Base-by-base conservation (phyloP, 495 filamentous ascomycete species). In the Daldinia decipiens region DNA sequence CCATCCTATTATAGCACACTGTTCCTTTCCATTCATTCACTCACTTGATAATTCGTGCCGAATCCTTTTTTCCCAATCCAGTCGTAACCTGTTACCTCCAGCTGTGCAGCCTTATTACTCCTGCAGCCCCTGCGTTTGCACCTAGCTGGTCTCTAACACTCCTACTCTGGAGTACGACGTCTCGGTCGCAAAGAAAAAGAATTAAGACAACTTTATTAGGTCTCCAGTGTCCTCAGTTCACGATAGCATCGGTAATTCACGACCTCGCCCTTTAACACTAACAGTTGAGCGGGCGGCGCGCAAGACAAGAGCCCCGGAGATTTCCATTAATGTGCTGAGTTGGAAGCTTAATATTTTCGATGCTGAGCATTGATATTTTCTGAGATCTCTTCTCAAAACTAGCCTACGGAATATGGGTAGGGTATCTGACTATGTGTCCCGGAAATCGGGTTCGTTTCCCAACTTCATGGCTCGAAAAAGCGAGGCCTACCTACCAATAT, bases 401-500 rank as follows among this genome's bases (percentile, higher is more conserved):
- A 40, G 2, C 32, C 27, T 17, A 43, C 38, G 39, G 58, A 66
- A 64, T 59, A 76, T 74, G 75, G 68, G 68, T 15, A 62, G 52
- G 43, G 59, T 75, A 62, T 74, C 73, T 40, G 62, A 13, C 24
- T 70, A 69, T 68, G 70, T 75, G 53, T 58, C 75, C 45, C 70
- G 73, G 26, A 71, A 71, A 26, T 72, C 71, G 56, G 68, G 64
- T 17, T 72, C 73, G 26, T 74, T 76, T 57, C 64, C 73, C 13
- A 65, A 26, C 65, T 59, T 70, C 8, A 68, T 72, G 67, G 67
- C 70, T 29, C 75, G 70, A 59, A 77, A 76, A 55, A 68, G 59
- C 24, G 75, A 77, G 29, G 24, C 57, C 29, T 77, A 65, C 39
- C 56, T 77, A 31, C 75, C 75, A 13, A 40, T 62, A 29, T 65